Evolutionary conservation across 495 filamentous ascomycete species (phyloP).

Genomic region (Sporormia fimetaria): DNA sequence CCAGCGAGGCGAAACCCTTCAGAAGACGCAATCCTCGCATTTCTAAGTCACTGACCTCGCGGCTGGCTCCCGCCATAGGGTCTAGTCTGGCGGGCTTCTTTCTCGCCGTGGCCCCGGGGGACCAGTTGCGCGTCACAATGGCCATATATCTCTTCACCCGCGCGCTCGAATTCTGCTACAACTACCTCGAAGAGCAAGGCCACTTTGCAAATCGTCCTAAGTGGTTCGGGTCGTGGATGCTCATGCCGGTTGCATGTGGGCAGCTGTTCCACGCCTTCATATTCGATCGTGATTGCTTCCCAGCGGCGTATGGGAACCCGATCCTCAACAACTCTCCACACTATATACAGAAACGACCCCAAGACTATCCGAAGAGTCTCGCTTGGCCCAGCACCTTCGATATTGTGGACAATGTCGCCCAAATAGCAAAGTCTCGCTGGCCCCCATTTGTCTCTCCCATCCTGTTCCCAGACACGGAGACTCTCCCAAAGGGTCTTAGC

Average conservation of each 20-base stretch:
- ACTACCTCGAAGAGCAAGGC: conserved; percentile 66
- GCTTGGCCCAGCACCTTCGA: conserved; percentile 66
- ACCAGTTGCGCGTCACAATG: conserved; percentile 66
- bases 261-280: conserved; percentile 86
- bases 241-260: conserved; percentile 84
- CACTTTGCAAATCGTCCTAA: conserved; percentile 58
- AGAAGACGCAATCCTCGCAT: conserved; percentile 70
- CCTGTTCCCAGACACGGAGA: conserved; percentile 55
- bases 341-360: conserved; percentile 67
- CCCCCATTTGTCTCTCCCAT: conserved; percentile 86
- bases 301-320: conserved; percentile 58
- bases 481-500: conserved; percentile 52
- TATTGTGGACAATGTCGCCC: conserved; percentile 68
- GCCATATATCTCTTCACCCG: conserved; percentile 69
- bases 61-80: conserved; percentile 75
- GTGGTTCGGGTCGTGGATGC: conserved; percentile 96
- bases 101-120: conserved; percentile 63
- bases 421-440: conserved; percentile 72
- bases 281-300: conserved; percentile 85
- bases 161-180: conserved; percentile 78
- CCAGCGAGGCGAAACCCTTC: conserved; percentile 63
- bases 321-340: conserved; percentile 61
- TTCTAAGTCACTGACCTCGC: conserved; percentile 60
- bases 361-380: conserved; percentile 50
- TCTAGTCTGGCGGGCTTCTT: conserved; percentile 76